phyloP scores from a whole-genome alignment of 371 early-diverging fungal species.

The Capillidium heterosporum region DNA sequence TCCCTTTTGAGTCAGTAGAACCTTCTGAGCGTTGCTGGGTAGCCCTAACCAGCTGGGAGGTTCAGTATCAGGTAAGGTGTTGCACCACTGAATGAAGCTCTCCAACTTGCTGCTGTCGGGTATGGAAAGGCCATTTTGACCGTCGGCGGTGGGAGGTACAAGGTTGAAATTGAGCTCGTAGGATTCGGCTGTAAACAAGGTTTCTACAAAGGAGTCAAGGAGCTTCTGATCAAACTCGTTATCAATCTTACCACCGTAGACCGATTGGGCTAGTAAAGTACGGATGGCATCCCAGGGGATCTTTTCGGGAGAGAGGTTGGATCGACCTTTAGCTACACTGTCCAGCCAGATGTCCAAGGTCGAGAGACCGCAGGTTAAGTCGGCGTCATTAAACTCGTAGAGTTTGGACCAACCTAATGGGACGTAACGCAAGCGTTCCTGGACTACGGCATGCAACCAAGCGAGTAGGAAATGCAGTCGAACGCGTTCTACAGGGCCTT shows the following conservation, averaged over 20 bases:
- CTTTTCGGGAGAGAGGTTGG: constrained; percentile 80
- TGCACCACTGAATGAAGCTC: constrained; percentile 79
- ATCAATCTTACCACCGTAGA: constrained; percentile 95
- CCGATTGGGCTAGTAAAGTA: constrained; percentile 64
- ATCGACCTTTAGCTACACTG: constrained; percentile 51
- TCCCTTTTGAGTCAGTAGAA: constrained; percentile 55
- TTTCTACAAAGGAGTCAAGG: constrained; percentile 74
- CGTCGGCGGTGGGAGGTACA: constrained; percentile 25
- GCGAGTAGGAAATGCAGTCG: constrained; percentile 88
- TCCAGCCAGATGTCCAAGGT: constrained; percentile 87
- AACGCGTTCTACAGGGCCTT: constrained; percentile 70
- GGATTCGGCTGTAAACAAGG: constrained; percentile 60
- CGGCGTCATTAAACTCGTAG: constrained; percentile 96
- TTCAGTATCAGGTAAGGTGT: constrained; percentile 72
- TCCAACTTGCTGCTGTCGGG: constrained; percentile 84
- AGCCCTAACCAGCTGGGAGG: constrained; percentile 95
- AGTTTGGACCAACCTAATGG: constrained; percentile 95
- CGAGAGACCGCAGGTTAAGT: constrained; percentile 75
- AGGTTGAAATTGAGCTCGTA: constrained; percentile 70
- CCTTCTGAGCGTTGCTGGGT: constrained; percentile 83
- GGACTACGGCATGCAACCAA: constrained; percentile 89
- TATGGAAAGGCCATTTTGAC: constrained; percentile 26
- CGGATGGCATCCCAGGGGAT: constrained; percentile 94
- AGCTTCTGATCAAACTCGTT: constrained; percentile 75
- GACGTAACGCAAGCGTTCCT: constrained; percentile 88